Conservation (phyloP, 345 rosid species). For the Salix koriyanagi region DNA sequence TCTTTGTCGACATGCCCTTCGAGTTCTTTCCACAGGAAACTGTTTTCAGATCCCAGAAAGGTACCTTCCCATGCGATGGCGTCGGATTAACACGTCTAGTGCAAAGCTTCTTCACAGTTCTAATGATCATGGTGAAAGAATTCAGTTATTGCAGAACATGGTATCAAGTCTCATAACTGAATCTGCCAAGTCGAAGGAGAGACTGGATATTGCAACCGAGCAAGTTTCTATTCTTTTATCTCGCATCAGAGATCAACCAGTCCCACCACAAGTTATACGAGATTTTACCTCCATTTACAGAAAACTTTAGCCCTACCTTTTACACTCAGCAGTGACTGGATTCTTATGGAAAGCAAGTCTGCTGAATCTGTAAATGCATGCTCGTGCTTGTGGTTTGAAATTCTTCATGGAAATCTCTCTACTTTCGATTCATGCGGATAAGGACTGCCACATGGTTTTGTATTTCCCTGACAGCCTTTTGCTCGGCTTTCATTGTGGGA, state of each 20-base stretch:
- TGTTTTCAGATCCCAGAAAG: constrained; percentile 90
- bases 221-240: constrained; percentile 66
- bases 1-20: constrained; percentile 89
- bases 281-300: constrained; percentile 39
- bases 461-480: neutral
- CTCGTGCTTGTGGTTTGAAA: neutral
- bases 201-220: constrained; percentile 74
- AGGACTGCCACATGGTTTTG: neutral
- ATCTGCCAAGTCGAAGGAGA: constrained; percentile 76
- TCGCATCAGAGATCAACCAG: constrained; percentile 72
- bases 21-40: constrained; percentile 85
- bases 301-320: constrained; percentile 16
- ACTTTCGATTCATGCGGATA: neutral
- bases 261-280: constrained; percentile 31
- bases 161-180: constrained; percentile 65
- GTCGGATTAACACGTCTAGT: constrained; percentile 48
- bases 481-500: neutral
- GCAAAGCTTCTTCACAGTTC: constrained; percentile 44
- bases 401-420: neutral
- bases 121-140: constrained; percentile 54
- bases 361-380: neutral
- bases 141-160: constrained; percentile 72
- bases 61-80: constrained; percentile 87
- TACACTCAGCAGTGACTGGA: neutral
- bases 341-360: constrained; percentile 1